Evolutionary conservation across 441 rosid species (phyloP), one percentile per base, ranked within the genome.

Genomic region (Eruca vesicaria): DNA sequence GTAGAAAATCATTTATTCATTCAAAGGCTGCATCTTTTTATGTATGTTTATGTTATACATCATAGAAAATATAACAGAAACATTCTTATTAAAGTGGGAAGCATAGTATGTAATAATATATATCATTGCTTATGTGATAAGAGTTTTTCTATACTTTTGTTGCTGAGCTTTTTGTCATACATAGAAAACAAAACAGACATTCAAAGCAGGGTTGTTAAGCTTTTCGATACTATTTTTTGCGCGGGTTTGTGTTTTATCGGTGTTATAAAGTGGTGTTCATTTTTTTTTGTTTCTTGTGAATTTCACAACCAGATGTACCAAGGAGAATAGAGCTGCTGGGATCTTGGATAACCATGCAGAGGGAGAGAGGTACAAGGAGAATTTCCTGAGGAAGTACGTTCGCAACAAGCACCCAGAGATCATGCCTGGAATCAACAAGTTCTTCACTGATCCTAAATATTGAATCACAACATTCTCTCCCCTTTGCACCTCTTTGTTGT

Each of bases 241-340:
- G 2, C 3, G 31, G 2, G 31, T 28, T 28, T 23, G 41, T 38
- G 21, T 9, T 33, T 11, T 56, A 10, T 18, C 5, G 26, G 29
- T 21, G 2, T 14, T 75, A 1, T 20, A n/a, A 14, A 19, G 8
- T 15, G 2, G 18, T 43, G 31, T 19, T 3, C 1, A 5, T n/a
- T 45, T 6, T 0, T 6, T 41, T 19, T 32, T 3, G 10, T 52
- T 41, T 9, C 8, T 23, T 63, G 0, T 65, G 57, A 35, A 28
- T 7, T 2, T n/a, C 0, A 48, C 20, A 45, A 45, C 0, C 26
- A 96, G 99, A 91, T 90, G 90, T 74, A 80, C 0, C 38, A 96
- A 96, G 88, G 90, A 96, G 87, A 83, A 82, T 66, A 86, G 99
- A 76, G 83, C 97, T 55, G 97, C 99, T 1, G 99, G 97, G 48